Evolutionary conservation across 1,139 yeast genomes (phyloP).

Genomic region (Nakaseomyces sp.): DNA sequence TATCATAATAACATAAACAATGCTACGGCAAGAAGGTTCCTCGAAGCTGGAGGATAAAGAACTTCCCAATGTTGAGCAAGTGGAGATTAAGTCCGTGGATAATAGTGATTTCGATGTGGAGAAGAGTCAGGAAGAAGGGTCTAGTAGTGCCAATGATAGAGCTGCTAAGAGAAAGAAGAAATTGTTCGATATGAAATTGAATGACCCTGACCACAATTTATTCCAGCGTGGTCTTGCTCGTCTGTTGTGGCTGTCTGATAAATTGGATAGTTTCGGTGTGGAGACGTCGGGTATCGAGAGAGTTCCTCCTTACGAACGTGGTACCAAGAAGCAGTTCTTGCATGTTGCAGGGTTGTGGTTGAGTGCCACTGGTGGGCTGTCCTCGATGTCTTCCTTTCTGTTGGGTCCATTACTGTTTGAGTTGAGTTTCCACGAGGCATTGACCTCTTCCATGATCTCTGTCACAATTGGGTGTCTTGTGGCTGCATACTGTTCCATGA

Average conservation of each 20-base stretch:
- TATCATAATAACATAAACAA: not conserved
- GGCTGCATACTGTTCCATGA: constrained; percentile 71
- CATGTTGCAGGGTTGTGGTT: constrained; percentile 72
- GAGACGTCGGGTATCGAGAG: constrained; percentile 80
- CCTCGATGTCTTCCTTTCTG: constrained; percentile 75
- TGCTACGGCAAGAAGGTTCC: constrained; percentile 3
- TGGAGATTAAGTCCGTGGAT: constrained; percentile 1
- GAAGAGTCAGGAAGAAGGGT: not conserved
- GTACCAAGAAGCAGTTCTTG: constrained; percentile 43
- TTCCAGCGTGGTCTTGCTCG: not conserved
- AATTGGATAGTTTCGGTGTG: constrained; percentile 47
- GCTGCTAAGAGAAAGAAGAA: constrained; percentile 1
- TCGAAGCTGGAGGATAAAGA: not conserved
- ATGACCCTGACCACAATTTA: not conserved
- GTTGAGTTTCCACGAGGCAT: constrained; percentile 53
- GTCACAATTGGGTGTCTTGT: constrained; percentile 58
- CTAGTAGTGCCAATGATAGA: not conserved
- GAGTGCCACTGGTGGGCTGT: constrained; percentile 75
- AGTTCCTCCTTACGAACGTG: constrained; percentile 60
- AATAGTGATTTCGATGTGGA: constrained; percentile 1
- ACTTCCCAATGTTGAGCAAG: not conserved
- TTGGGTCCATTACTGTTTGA: constrained; percentile 65
- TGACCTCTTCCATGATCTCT: constrained; percentile 55
- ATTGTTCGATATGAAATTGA: not conserved
- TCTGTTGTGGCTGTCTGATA: constrained; percentile 22